These are phyloP conservation scores for Candida mattraensis DNA, from an alignment of 805 yeast genomes.

Conservation along the genomic window DNA sequence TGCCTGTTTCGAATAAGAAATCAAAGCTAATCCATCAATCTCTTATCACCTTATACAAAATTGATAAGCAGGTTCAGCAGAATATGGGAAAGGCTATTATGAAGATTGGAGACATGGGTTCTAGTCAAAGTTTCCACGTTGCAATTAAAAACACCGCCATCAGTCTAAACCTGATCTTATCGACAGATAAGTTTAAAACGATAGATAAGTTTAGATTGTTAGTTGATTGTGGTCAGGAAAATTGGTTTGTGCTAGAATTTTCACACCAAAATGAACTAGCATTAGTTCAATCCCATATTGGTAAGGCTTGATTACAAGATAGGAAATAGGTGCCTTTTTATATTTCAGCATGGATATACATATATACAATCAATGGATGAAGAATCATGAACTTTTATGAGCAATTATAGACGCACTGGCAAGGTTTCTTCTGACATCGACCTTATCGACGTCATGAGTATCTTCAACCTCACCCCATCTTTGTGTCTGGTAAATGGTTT, in stretches of 20 bases:
- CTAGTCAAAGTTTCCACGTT: constrained; percentile 12
- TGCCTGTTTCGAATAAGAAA: constrained; percentile 7
- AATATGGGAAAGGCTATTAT: constrained; percentile 12
- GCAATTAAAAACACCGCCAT: constrained; percentile 13
- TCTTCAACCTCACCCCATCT: constrained; percentile 99
- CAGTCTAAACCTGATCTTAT: constrained; percentile 15
- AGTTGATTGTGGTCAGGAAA: constrained; percentile 15
- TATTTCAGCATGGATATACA: constrained; percentile 3
- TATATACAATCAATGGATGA: constrained; percentile 4
- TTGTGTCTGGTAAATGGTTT: constrained; percentile 78
- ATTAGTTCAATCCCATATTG: constrained; percentile 7
- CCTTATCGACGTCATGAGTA: constrained; percentile 96
- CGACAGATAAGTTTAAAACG: constrained; percentile 11
- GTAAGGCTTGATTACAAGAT: constrained; percentile 1
- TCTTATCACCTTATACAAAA: constrained; percentile 8
- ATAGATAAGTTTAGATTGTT: constrained; percentile 5
- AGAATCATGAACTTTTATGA: constrained; percentile 18
- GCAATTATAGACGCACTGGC: constrained; percentile 73
- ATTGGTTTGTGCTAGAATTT: constrained; percentile 18
- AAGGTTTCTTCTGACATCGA: constrained; percentile 79
- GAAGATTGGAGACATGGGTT: constrained; percentile 16
- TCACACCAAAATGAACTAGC: constrained; percentile 8
- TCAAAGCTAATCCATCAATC: constrained; percentile 15
- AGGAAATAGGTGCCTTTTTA: too few species aligned
- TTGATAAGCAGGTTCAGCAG: too few species aligned